These are phyloP conservation scores for Macrolepiota fuliginosa DNA, from an alignment of 768 basidiomycete species.

Conservation along the genomic window DNA sequence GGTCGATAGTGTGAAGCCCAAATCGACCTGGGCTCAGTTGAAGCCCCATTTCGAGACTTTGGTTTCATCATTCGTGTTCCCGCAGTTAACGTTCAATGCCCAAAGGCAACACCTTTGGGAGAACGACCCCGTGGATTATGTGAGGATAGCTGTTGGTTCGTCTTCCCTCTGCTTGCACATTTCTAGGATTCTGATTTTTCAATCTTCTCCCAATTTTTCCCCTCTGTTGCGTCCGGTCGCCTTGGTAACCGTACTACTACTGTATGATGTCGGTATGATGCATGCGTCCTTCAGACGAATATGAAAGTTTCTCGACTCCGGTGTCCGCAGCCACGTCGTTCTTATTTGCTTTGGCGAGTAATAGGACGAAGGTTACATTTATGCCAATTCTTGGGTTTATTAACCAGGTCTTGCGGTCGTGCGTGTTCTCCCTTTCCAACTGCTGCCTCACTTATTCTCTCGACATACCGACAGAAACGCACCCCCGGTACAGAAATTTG, in stretches of 20 bases:
- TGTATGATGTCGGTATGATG: neutral
- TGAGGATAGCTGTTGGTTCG: slow-evolving; percentile 71
- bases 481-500: slow-evolving; percentile 68
- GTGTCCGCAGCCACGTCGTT: slow-evolving; percentile 79
- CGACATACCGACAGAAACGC: slow-evolving; percentile 30
- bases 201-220: neutral
- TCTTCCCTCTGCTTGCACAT: neutral
- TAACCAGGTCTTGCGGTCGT: slow-evolving; percentile 70
- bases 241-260: slow-evolving; percentile 2
- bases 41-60: slow-evolving; percentile 82
- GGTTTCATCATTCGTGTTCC: slow-evolving; percentile 82
- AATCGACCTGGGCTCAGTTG: slow-evolving; percentile 84
- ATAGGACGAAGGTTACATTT: slow-evolving; percentile 80
- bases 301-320: slow-evolving; percentile 74
- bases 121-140: slow-evolving; percentile 80
- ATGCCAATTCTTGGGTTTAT: slow-evolving; percentile 78
- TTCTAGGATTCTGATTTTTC: neutral
- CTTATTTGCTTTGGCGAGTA: slow-evolving; percentile 73
- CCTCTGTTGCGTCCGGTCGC: no score
- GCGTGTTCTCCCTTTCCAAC: slow-evolving; percentile 24
- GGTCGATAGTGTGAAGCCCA: slow-evolving; percentile 75
- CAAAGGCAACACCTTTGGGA: slow-evolving; percentile 71
- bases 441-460: neutral
- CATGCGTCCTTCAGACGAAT: slow-evolving; percentile 60
- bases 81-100: slow-evolving; percentile 78